Evolutionary conservation across 768 basidiomycete species (phyloP).

Genomic region (Phanerochaete carnosa): DNA sequence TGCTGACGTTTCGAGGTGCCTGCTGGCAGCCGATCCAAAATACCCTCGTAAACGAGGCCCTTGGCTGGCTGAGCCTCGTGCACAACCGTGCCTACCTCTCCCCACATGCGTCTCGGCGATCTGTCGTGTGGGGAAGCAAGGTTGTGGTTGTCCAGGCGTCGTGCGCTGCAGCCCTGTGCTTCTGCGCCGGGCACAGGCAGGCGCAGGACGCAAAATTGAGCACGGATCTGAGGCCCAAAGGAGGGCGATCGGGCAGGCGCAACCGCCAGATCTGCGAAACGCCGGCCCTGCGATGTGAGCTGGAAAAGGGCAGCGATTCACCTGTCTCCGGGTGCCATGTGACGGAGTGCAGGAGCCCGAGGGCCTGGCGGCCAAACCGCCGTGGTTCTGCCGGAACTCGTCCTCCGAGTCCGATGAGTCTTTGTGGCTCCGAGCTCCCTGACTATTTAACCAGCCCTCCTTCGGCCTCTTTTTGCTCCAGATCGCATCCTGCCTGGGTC

Average conservation of each 20-base stretch:
- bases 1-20: not conserved
- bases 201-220: not conserved
- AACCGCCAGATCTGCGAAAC: not conserved
- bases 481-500: not conserved
- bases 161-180: not conserved
- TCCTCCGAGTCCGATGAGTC: slow-evolving; percentile 4
- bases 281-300: not conserved
- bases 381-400: slow-evolving; percentile 8
- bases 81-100: not conserved
- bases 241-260: not conserved
- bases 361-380: slow-evolving; percentile 3
- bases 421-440: not conserved
- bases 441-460: slow-evolving; percentile 8
- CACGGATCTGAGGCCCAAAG: not conserved
- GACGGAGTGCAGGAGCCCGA: slow-evolving; percentile 8
- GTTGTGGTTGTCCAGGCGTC: not conserved
- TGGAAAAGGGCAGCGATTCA: not conserved
- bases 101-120: not conserved
- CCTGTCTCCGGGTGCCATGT: not conserved
- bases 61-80: not conserved
- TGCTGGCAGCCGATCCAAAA: not conserved
- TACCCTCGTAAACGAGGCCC: not conserved
- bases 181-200: not conserved
- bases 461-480: not conserved
- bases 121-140: not conserved